Percentiles rank a stretch among this genome's conserved stretches.
These are phyloP conservation scores for Apiospora pterosperma DNA, from an alignment of 2,329 filamentous ascomycete genomes.

Conservation along the genomic window DNA sequence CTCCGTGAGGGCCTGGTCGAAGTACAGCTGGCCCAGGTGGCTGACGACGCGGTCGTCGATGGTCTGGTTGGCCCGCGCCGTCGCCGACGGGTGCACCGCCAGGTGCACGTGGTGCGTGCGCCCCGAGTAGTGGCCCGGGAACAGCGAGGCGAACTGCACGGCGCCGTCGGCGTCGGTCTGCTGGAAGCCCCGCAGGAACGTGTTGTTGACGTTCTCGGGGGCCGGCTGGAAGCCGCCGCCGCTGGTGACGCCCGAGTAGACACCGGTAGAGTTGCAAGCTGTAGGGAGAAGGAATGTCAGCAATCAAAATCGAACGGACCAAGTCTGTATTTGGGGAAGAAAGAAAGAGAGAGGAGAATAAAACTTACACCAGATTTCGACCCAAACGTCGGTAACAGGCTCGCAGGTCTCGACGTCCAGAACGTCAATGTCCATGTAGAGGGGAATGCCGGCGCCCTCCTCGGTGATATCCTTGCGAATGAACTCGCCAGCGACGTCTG, in stretches of 20 bases:
- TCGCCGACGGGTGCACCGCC: conserved; percentile 39
- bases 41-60: conserved; percentile 47
- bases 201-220: conserved; percentile 36
- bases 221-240: conserved; percentile 36
- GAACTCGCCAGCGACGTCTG: conserved; percentile 47
- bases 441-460: conserved; percentile 41
- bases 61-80: conserved; percentile 37
- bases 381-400: conserved; percentile 41
- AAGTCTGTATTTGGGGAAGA: no score
- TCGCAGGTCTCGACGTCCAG: conserved; percentile 52
- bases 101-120: conserved; percentile 48
- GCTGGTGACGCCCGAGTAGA: conserved; percentile 44
- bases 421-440: conserved; percentile 50
- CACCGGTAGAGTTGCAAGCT: conserved; percentile 39
- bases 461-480: conserved; percentile 46
- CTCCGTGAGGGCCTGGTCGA: conserved; percentile 55
- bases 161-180: conserved; percentile 37
- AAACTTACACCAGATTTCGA: conserved; percentile 48
- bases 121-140: conserved; percentile 42
- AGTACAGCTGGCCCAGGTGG: conserved; percentile 64
- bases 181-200: conserved; percentile 39
- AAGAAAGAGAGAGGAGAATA: background rate
- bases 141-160: conserved; percentile 37
- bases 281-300: background rate
- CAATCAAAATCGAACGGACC: background rate